These are phyloP conservation scores for Zygosaccharomyces rouxii DNA, from an alignment of 805 yeast species.

Conservation along the genomic window DNA sequence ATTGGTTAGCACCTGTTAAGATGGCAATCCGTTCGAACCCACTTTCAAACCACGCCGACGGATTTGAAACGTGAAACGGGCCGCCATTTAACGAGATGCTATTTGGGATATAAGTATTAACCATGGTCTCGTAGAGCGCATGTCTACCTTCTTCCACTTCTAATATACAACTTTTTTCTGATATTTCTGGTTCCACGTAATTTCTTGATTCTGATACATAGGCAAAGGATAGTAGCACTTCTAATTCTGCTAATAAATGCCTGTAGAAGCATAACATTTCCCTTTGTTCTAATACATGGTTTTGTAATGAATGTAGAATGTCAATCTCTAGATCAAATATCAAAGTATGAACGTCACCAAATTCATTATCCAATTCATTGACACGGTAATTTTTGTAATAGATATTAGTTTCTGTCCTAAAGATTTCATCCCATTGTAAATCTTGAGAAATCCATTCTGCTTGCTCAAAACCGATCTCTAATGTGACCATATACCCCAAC, in stretches of 20 bases:
- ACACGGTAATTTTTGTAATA: constrained; percentile 38
- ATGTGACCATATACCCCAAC: constrained; percentile 39
- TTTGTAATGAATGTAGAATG: constrained; percentile 34
- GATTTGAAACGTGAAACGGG: not conserved
- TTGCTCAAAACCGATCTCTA: constrained; percentile 15
- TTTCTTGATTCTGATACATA: constrained; percentile 24
- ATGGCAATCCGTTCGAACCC: constrained; percentile 33
- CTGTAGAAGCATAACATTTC: constrained; percentile 19
- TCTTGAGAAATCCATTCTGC: constrained; percentile 1
- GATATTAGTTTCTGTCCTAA: constrained; percentile 36
- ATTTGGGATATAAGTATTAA: constrained; percentile 42
- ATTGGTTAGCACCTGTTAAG: constrained; percentile 47
- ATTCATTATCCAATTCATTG: constrained; percentile 34
- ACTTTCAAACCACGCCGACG: constrained; percentile 11
- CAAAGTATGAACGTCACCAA: constrained; percentile 41
- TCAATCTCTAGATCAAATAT: constrained; percentile 43
- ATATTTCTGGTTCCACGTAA: constrained; percentile 36
- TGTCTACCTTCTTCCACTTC: constrained; percentile 43
- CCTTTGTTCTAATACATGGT: constrained; percentile 15
- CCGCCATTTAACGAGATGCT: constrained; percentile 34
- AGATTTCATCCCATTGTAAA: constrained; percentile 36
- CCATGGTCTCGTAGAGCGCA: constrained; percentile 42
- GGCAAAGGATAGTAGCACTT: constrained; percentile 38
- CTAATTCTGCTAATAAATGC: constrained; percentile 35
- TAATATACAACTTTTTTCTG: constrained; percentile 23